Conservation (phyloP, 2,329 filamentous ascomycete genomes). For the Exserohilum rostratum region DNA sequence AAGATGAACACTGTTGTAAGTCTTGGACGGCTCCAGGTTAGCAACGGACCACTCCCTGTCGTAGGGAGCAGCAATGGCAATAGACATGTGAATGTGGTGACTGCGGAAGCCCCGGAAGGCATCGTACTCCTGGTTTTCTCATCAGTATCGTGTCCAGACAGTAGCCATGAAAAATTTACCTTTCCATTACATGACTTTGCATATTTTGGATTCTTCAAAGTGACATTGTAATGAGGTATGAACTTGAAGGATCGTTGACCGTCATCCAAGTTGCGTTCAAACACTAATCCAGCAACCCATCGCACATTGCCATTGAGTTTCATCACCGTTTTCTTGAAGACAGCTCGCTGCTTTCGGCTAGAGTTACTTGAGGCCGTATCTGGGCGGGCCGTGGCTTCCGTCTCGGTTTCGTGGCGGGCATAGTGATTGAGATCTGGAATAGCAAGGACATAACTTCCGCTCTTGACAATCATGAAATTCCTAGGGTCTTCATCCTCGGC, state of each 20-base stretch:
- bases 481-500: conserved; percentile 85
- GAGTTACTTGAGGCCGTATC: conserved; percentile 62
- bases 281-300: conserved; percentile 89
- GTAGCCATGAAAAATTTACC: conserved; percentile 17
- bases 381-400: conserved; percentile 62
- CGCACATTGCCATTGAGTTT: conserved; percentile 96
- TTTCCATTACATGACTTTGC: conserved; percentile 64
- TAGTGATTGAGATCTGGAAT: conserved; percentile 92
- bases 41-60: conserved; percentile 84
- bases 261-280: conserved; percentile 79
- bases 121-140: conserved; percentile 70
- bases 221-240: conserved; percentile 87
- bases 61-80: conserved; percentile 85
- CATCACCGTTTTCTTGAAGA: conserved; percentile 98
- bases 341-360: conserved; percentile 72
- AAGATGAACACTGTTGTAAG: conserved; percentile 95
- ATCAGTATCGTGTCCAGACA: conserved; percentile 21
- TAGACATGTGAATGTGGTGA: conserved; percentile 93
- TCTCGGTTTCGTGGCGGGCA: conserved; percentile 68
- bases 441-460: conserved; percentile 91
- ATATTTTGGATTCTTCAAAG: conserved; percentile 79
- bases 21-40: conserved; percentile 76
- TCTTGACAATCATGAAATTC: conserved; percentile 94
- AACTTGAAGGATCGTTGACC: conserved; percentile 84
- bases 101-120: conserved; percentile 97